phyloP scores from a whole-genome alignment of 2,329 filamentous ascomycete genomes.

The Leptographium procerum region DNA sequence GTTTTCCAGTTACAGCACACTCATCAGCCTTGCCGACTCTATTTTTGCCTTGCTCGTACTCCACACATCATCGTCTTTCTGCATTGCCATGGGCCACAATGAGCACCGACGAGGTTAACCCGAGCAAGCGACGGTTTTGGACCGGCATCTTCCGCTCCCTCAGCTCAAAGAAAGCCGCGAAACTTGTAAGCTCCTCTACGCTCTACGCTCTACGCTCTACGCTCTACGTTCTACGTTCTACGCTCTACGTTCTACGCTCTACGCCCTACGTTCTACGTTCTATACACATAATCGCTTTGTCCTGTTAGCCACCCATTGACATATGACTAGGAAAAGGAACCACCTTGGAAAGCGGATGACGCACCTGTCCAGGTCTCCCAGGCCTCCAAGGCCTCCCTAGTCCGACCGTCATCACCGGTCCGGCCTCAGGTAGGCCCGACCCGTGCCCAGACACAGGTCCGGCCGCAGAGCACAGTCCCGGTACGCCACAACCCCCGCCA shows the following conservation, averaged over 20 bases:
- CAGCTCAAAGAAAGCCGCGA: conserved; percentile 26
- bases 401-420: not conserved
- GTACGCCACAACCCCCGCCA: not conserved
- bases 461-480: not conserved
- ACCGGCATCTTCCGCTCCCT: conserved; percentile 35
- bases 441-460: conserved; percentile 1
- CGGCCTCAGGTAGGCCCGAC: conserved; percentile 1
- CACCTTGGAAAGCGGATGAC: conserved; percentile 18
- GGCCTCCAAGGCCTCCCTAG: not conserved
- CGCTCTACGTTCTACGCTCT: no score
- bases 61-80: not conserved
- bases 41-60: no score
- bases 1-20: no score
- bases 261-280: no score
- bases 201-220: no score
- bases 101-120: conserved; percentile 22
- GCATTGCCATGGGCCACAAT: conserved; percentile 9
- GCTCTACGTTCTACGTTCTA: no score
- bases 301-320: no score
- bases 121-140: conserved; percentile 36
- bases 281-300: no score
- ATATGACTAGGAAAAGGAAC: conserved; percentile 22
- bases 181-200: conserved; percentile 27
- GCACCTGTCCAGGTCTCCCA: conserved; percentile 12
- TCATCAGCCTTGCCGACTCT: not conserved